Percentiles rank a stretch among this genome's conserved stretches.
Evolutionary conservation across 148 eudicot species (phyloP).

Genomic region (Rhododendron ferrugineum): DNA sequence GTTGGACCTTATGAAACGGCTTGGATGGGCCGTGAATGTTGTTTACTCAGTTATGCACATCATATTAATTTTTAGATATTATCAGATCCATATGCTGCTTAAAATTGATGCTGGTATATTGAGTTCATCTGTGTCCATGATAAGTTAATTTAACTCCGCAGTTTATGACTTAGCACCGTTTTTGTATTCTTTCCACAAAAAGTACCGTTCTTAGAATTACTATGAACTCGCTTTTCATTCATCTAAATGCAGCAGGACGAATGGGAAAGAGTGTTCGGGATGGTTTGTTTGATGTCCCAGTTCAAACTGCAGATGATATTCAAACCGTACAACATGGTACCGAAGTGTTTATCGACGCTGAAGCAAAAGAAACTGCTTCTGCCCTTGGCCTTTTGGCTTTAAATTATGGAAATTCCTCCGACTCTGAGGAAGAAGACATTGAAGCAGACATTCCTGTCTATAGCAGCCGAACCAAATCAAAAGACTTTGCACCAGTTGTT

Average conservation of each 20-base stretch:
- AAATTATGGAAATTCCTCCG: conserved; percentile 74
- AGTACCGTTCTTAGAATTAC: not conserved
- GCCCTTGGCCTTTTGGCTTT: conserved; percentile 89
- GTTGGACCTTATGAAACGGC: not conserved
- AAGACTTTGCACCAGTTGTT: conserved; percentile 30
- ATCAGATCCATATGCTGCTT: not conserved
- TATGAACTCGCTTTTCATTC: conserved; percentile 6
- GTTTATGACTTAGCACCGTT: not conserved
- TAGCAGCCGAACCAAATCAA: conserved; percentile 28
- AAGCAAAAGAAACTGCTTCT: conserved; percentile 39
- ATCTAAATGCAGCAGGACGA: conserved; percentile 32
- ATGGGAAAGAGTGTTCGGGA: conserved; percentile 31
- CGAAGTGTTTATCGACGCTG: conserved; percentile 20
- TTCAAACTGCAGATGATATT: conserved; percentile 29
- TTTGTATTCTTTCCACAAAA: not conserved
- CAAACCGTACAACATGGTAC: conserved; percentile 16
- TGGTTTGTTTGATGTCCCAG: conserved; percentile 38
- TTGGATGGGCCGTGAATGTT: not conserved
- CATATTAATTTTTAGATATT: not conserved
- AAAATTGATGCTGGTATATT: not conserved
- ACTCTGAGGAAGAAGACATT: conserved; percentile 63
- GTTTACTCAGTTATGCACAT: not conserved
- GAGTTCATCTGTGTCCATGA: not conserved
- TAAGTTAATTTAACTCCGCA: not conserved
- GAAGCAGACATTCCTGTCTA: conserved; percentile 33